These are phyloP conservation scores for Amesomyces nigricolor DNA, from an alignment of 2,329 filamentous ascomycete genomes.

Conservation along the genomic window DNA sequence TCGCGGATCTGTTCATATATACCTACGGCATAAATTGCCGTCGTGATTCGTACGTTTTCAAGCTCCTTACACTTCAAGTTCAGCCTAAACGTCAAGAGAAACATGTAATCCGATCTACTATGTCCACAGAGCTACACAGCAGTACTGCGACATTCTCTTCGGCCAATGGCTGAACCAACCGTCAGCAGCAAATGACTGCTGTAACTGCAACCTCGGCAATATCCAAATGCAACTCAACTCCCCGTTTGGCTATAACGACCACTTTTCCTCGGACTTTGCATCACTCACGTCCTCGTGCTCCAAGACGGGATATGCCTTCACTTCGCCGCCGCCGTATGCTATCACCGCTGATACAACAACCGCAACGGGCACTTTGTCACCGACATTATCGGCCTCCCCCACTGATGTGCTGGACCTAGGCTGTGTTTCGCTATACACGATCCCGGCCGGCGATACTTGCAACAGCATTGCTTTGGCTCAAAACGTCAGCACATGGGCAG, in stretches of 20 bases:
- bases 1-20: no score
- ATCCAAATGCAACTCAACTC: not conserved
- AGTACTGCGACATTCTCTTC: slow-evolving; percentile 1
- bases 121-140: not conserved
- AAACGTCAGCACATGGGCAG: not conserved
- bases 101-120: no score
- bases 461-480: not conserved
- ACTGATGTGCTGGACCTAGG: not conserved
- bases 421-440: not conserved
- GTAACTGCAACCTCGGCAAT: not conserved
- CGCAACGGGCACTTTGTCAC: not conserved
- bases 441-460: not conserved
- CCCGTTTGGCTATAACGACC: not conserved
- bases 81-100: no score
- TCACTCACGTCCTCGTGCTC: not conserved
- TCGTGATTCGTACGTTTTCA: no score
- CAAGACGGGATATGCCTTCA: not conserved
- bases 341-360: no score
- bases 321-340: not conserved
- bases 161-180: not conserved
- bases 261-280: not conserved
- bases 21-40: no score
- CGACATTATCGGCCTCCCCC: no score
- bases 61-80: no score
- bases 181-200: not conserved